Base-by-base conservation (phyloP, 1,284 basidiomycete genomes). In the Puccinia novopanici region DNA sequence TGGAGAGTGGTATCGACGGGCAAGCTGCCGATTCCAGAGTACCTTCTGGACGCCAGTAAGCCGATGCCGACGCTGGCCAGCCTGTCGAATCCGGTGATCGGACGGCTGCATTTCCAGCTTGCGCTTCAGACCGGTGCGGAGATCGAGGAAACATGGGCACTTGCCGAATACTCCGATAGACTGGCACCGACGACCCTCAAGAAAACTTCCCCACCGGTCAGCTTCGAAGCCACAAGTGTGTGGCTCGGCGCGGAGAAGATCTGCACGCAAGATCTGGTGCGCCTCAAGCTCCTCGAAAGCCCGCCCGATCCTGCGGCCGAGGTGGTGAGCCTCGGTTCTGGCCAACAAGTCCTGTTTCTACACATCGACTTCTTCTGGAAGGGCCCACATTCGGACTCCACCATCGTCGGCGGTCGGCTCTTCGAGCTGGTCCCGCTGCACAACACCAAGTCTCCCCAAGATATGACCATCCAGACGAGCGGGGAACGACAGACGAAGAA, bases 211-310 rank as follows among this genome's bases (percentile, higher is more conserved):
- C 34, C 34, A 17, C n/a, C 59, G 22, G 48, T 65, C 57, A 42
- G 42, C 54, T 67, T 78, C 15, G 27, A 55, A 40, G 67, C 22
- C 19, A 52, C 61, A n/a, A 40, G 40, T 24, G 40, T 72, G 2
- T 79, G 77, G 77, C 67, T 67, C 10, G 77, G 77, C 12, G 77
- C 77, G 34, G 77, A 79, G 54, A 71, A 63, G 40, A 79, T 79
- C 10, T 72, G 37, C 37, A 59, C 42, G 3, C n/a, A 37, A 40
- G 77, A 79, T 61, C 55, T 71, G 10, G 77, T 79, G 15, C 52
- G 77, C 24, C 52, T 79, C 2, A 79, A 59, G 19, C 55, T 45
- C 3, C 34, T 72, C 2, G 68, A 72, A 63, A 37, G 24, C 24
- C 42, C 37, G 6, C n/a, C 15, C n/a, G 54, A 59, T 27, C 34